phyloP scores from a whole-genome alignment of 768 basidiomycete genomes.

The Obba rivulosa region DNA sequence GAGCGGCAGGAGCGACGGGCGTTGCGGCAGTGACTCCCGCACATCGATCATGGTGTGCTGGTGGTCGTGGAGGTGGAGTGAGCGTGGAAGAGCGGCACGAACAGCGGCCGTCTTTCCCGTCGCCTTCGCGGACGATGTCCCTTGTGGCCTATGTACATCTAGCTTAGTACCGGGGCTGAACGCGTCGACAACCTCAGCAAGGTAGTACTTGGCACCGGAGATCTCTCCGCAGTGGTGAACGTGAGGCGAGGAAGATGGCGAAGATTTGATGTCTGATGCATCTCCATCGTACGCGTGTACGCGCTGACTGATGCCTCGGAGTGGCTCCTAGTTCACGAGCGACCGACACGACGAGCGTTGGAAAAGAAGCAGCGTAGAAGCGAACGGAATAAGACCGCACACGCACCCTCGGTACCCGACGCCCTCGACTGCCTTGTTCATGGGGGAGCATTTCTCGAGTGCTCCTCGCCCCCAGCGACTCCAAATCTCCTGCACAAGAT shows the following conservation, averaged over 20 bases:
- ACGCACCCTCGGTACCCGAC: constrained; percentile 94
- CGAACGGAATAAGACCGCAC: constrained; percentile 1
- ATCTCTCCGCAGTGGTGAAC: constrained; percentile 83
- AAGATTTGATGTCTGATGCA: constrained; percentile 87
- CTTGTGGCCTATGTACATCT: constrained; percentile 32
- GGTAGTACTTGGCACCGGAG: constrained; percentile 80
- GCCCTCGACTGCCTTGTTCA: constrained; percentile 67
- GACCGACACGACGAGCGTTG: constrained; percentile 70
- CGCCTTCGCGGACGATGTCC: constrained; percentile 59
- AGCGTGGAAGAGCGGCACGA: constrained; percentile 64
- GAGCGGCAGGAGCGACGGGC: constrained; percentile 91
- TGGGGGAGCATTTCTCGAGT: constrained; percentile 84
- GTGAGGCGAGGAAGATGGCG: constrained; percentile 86
- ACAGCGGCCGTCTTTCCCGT: constrained; percentile 47
- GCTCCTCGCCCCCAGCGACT: too few species aligned
- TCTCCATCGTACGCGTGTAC: constrained; percentile 58
- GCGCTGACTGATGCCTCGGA: constrained; percentile 49
- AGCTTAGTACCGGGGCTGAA: constrained; percentile 36
- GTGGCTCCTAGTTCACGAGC: constrained; percentile 56
- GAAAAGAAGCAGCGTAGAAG: not conserved
- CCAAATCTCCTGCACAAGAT: too few species aligned
- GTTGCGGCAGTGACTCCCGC: constrained; percentile 74
- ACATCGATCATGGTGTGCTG: constrained; percentile 64
- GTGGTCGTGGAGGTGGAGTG: constrained; percentile 64
- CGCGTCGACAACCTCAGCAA: constrained; percentile 70